A percentile compares a stretch with the other conserved stretches of the same genome.
phyloP scores from a whole-genome alignment of 2,329 filamentous ascomycete genomes.

The Exophiala calicioides region DNA sequence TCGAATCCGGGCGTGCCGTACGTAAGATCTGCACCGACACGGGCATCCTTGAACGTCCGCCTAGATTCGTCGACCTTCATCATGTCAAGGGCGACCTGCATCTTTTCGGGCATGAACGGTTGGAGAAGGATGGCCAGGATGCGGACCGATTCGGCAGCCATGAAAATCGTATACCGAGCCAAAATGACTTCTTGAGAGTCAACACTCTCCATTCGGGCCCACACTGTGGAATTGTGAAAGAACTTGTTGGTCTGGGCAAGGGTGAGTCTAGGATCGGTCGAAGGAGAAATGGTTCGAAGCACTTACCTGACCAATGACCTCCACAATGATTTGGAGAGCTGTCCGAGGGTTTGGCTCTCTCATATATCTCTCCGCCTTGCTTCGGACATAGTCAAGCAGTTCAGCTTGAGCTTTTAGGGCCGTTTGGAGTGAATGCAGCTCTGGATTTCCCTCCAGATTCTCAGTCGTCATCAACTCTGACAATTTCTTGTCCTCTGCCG shows the following conservation, averaged over 20 bases:
- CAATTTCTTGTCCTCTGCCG: conserved; percentile 30
- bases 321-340: conserved; percentile 67
- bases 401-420: conserved; percentile 3
- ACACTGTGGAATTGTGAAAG: conserved; percentile 67
- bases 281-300: background rate
- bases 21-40: conserved; percentile 62
- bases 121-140: conserved; percentile 82
- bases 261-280: conserved; percentile 8
- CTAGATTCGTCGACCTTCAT: conserved; percentile 68
- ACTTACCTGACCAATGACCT: conserved; percentile 60
- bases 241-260: conserved; percentile 64
- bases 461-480: conserved; percentile 30
- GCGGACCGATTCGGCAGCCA: conserved; percentile 73
- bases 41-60: conserved; percentile 65
- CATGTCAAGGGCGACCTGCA: conserved; percentile 70
- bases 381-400: conserved; percentile 10
- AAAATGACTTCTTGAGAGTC: conserved; percentile 38
- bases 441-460: conserved; percentile 34
- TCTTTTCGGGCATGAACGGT: conserved; percentile 84
- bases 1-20: conserved; percentile 62
- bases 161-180: conserved; percentile 66
- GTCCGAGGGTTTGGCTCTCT: conserved; percentile 58
- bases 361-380: conserved; percentile 16
- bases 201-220: conserved; percentile 54
- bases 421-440: conserved; percentile 34